These are phyloP conservation scores for Rhodamnia argentea DNA, from an alignment of 345 rosid genomes.

Conservation along the genomic window DNA sequence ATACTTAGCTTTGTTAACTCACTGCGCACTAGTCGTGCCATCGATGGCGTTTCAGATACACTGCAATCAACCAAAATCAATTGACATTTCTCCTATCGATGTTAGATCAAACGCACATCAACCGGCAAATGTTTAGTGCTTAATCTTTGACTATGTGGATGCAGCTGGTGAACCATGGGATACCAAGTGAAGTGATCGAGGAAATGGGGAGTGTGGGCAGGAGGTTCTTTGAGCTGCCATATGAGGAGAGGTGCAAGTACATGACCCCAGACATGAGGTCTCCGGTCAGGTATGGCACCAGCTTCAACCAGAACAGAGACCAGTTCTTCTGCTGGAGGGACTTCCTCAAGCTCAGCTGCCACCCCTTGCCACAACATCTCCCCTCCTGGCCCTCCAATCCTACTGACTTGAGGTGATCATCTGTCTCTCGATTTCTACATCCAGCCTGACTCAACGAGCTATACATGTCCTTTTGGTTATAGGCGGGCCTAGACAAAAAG, in stretches of 20 bases:
- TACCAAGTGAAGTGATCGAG: slow-evolving; percentile 1
- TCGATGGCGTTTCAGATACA: neutral
- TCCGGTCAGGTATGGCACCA: slow-evolving; percentile 28
- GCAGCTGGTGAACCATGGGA: slow-evolving; percentile 28
- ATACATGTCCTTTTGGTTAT: neutral
- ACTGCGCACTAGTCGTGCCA: neutral
- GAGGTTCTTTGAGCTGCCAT: slow-evolving; percentile 22
- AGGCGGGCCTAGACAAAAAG: no score
- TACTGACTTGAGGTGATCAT: slow-evolving; percentile 11
- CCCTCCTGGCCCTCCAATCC: slow-evolving; percentile 33
- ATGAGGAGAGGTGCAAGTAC: slow-evolving; percentile 29
- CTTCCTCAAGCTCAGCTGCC: slow-evolving; percentile 30
- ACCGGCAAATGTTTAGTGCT: neutral
- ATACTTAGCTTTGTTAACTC: neutral
- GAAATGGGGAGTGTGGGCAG: slow-evolving; percentile 5
- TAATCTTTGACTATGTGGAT: neutral
- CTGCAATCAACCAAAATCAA: neutral
- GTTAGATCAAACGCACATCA: neutral
- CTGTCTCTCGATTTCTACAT: neutral
- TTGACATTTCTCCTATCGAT: neutral
- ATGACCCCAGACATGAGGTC: slow-evolving; percentile 22
- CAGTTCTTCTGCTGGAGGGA: slow-evolving; percentile 31
- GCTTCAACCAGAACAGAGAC: slow-evolving; percentile 28
- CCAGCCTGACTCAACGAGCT: neutral
- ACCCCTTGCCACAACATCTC: slow-evolving; percentile 13